A percentile compares a stretch with the other conserved stretches of the same genome.
These are phyloP conservation scores for Chenopodium berlandieri DNA, from an alignment of 148 eudicot species.

Conservation along the genomic window DNA sequence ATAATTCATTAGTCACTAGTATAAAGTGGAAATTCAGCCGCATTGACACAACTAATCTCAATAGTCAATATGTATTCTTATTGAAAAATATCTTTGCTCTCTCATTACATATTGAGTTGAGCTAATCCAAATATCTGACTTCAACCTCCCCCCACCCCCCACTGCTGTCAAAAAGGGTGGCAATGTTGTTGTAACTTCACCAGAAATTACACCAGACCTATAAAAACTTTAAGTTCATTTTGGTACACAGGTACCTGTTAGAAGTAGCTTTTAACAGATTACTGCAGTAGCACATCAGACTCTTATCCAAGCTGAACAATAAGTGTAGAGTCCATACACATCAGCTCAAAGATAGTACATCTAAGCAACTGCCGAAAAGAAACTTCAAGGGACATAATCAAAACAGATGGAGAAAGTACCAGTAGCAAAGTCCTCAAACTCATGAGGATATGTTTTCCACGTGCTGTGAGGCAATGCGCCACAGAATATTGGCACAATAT, in stretches of 20 bases:
- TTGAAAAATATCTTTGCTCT: too few relatives aligned
- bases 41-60: neutral
- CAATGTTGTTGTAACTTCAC: neutral
- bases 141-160: neutral
- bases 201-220: neutral
- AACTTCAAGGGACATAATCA: neutral
- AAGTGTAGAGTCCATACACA: neutral
- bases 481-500: constrained; percentile 93
- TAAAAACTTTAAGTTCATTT: neutral
- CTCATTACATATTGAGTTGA: neutral
- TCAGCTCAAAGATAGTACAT: neutral
- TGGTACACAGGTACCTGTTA: neutral
- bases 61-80: too few relatives aligned
- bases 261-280: neutral
- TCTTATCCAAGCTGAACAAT: neutral
- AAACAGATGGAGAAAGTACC: constrained; percentile 36
- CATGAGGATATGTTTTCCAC: constrained; percentile 89
- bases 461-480: constrained; percentile 83
- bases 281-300: neutral
- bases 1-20: neutral
- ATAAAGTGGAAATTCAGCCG: neutral
- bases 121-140: neutral
- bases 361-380: neutral
- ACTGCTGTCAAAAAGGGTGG: neutral
- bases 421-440: constrained; percentile 93